phyloP scores from a whole-genome alignment of 768 basidiomycete genomes.

The Boletales sp. region DNA sequence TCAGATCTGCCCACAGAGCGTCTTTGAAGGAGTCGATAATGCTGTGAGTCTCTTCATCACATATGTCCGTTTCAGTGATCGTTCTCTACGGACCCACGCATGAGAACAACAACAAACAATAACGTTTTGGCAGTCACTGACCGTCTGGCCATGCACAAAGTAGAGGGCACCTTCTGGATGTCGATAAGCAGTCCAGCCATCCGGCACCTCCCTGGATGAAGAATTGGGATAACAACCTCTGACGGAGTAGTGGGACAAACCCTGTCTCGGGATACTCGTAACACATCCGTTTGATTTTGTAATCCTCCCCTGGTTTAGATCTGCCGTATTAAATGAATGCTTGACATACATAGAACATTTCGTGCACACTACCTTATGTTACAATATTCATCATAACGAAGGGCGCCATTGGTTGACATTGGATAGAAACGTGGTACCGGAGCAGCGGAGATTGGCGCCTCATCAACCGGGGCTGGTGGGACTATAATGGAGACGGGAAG shows the following conservation, averaged over 20 bases:
- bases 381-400: conserved; percentile 9
- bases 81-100: conserved; percentile 39
- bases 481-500: background rate
- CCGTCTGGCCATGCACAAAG: conserved; percentile 46
- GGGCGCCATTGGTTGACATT: conserved; percentile 12
- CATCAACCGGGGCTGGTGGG: background rate
- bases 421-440: conserved; percentile 8
- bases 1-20: conserved; percentile 18
- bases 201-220: conserved; percentile 13
- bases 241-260: conserved; percentile 11
- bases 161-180: conserved; percentile 66
- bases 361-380: conserved; percentile 6
- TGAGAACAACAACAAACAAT: conserved; percentile 1
- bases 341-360: background rate
- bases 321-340: conserved; percentile 8
- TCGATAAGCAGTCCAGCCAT: conserved; percentile 43
- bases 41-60: conserved; percentile 28
- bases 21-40: conserved; percentile 36
- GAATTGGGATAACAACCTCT: background rate
- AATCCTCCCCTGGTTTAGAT: background rate
- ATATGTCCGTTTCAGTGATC: conserved; percentile 54
- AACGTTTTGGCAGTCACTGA: conserved; percentile 18
- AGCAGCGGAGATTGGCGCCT: background rate
- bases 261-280: conserved; percentile 13
- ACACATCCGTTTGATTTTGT: conserved; percentile 13